Evolutionary conservation across 2,329 filamentous ascomycete genomes (phyloP).

Genomic region (Hypomyces rosellus): DNA sequence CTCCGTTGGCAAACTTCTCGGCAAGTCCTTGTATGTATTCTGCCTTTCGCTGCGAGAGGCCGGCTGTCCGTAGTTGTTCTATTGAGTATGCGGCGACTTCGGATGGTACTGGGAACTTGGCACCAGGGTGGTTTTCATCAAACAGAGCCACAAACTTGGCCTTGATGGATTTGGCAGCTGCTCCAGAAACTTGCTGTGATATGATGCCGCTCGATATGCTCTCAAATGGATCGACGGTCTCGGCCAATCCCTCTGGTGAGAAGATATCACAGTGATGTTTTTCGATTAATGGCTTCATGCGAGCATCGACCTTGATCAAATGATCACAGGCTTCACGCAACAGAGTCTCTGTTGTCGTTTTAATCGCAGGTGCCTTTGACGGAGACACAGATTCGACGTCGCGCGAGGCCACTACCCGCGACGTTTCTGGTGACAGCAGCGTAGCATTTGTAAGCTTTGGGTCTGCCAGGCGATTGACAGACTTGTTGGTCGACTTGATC

Average conservation of each 20-base stretch:
- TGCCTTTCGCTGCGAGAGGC: conserved; percentile 88
- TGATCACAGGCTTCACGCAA: conserved; percentile 70
- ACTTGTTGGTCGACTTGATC: conserved; percentile 32
- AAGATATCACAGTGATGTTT: conserved; percentile 74
- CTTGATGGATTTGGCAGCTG: conserved; percentile 85
- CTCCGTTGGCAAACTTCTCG: conserved; percentile 68
- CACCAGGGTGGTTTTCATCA: conserved; percentile 23
- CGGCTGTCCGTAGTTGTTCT: conserved; percentile 69
- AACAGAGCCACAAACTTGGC: conserved; percentile 77
- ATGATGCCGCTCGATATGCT: conserved; percentile 82
- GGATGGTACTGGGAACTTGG: conserved; percentile 66
- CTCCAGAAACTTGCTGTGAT: conserved; percentile 91
- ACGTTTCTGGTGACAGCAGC: conserved; percentile 65
- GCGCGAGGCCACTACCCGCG: conserved; percentile 51
- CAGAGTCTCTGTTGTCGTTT: conserved; percentile 61
- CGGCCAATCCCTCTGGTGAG: conserved; percentile 71
- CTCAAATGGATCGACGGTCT: conserved; percentile 83
- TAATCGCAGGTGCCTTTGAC: conserved; percentile 30
- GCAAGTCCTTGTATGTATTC: conserved; percentile 89
- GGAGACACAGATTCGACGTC: conserved; percentile 39
- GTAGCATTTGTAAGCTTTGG: conserved; percentile 62
- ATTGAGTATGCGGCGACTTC: conserved; percentile 61
- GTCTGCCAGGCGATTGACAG: conserved; percentile 51
- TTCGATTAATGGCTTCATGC: conserved; percentile 65
- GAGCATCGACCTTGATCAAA: conserved; percentile 65